Evolutionary conservation across 345 rosid genomes (phyloP), one percentile per base, ranked within the genome.

Genomic region (Sonneratia alba): DNA sequence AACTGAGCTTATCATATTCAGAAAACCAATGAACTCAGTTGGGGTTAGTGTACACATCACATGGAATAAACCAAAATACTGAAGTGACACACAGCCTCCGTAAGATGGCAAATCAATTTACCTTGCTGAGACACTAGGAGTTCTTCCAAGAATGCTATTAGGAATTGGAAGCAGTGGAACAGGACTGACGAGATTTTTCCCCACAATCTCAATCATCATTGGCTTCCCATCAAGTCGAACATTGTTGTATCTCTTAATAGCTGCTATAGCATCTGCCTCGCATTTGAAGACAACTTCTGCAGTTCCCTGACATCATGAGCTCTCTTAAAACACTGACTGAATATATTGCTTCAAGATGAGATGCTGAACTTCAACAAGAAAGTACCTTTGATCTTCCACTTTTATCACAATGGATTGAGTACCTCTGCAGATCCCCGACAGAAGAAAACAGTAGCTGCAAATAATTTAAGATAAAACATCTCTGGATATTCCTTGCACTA

Each of bases 361-460:
- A 34, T 12, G 59, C 36, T 77, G 71, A 70, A 64, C 63, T 10
- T 42, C 14, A 3, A 48, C 47, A 43, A 68, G 47, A 66, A 74
- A 71, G 55, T 83, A 89, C 89, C 91, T 82, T 89, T 47, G 89
- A 81, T 80, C 88, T 85, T 75, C 93, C 89, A 49, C 84, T 84
- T 73, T 67, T 80, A 62, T 87, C 87, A 70, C 84, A 87, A 73
- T 85, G 85, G 76, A 87, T 70, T 3, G 85, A 67, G 67, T 75
- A 77, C 74, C 78, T 77, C 78, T 81, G 81, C 86, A 89, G 63
- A 37, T 80, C 84, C 57, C 91, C 88, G 63, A 83, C 85, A 73
- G 79, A 83, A 53, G 88, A 81, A 67, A 87, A 89, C 68, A 89
- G 80, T 24, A 79, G 75, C 93, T 89, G 80, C 77, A 76, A 66